phyloP scores from a whole-genome alignment of 306 rosid genomes.

The Nissolia schottii region DNA sequence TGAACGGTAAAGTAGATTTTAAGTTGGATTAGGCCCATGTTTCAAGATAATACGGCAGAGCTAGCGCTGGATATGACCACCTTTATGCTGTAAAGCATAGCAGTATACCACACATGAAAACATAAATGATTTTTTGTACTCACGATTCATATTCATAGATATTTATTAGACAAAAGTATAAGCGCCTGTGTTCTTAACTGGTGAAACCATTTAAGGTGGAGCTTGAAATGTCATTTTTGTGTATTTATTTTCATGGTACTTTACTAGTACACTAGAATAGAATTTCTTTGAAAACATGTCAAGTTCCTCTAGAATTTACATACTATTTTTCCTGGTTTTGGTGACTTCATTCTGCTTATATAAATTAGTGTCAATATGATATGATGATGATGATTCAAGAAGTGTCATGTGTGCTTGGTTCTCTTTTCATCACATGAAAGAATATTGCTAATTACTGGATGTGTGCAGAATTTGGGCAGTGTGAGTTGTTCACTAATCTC shows the following conservation, averaged over 20 bases:
- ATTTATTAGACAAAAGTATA: too few relatives aligned
- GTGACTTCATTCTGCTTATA: neutral
- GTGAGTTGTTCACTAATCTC: neutral
- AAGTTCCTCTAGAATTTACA: conserved; percentile 2
- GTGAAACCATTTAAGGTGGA: too few relatives aligned
- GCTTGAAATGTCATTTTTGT: too few relatives aligned
- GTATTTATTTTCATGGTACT: too few relatives aligned
- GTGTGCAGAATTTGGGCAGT: neutral
- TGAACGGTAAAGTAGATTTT: neutral
- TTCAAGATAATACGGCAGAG: neutral
- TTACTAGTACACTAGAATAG: too few relatives aligned
- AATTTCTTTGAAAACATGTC: neutral
- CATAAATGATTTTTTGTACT: too few relatives aligned
- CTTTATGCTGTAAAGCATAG: conserved; percentile 16
- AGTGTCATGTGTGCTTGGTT: neutral
- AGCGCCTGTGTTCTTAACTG: too few relatives aligned
- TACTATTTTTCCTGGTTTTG: neutral
- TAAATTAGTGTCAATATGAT: neutral
- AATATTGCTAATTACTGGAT: neutral
- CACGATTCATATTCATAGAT: too few relatives aligned
- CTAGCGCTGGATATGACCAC: neutral
- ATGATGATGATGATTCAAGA: conserved; percentile 9
- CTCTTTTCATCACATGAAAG: conserved; percentile 3
- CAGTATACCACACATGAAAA: too few relatives aligned
- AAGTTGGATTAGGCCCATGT: conserved; percentile 2